phyloP scores from a whole-genome alignment of 2,329 filamentous ascomycete genomes.

The Zasmidium citrigriseum region DNA sequence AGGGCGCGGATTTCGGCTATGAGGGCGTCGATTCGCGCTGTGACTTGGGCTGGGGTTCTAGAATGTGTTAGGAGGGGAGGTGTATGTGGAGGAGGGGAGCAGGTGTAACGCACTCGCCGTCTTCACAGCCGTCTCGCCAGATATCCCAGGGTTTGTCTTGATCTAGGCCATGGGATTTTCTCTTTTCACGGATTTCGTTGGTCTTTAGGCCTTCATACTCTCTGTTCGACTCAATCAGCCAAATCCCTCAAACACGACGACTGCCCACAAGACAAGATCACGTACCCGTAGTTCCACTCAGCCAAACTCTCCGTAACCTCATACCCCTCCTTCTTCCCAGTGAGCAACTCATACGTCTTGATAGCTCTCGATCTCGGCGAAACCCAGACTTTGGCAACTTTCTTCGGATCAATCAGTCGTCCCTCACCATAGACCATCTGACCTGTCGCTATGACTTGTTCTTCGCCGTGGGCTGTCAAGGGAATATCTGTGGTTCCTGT shows the following conservation, averaged over 20 bases:
- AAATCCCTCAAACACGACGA: too few relatives aligned
- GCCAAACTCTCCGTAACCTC: constrained; percentile 68
- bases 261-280: too few relatives aligned
- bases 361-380: constrained; percentile 53
- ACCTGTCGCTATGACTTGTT: constrained; percentile 53
- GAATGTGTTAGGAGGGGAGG: neutral
- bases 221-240: constrained; percentile 17
- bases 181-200: constrained; percentile 63
- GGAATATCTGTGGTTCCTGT: constrained; percentile 86
- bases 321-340: constrained; percentile 34
- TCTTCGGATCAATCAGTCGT: constrained; percentile 54
- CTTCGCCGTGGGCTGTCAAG: constrained; percentile 76
- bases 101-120: constrained; percentile 66
- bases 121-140: constrained; percentile 84
- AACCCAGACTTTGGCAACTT: constrained; percentile 50
- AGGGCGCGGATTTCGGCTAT: constrained; percentile 71
- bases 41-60: constrained; percentile 69
- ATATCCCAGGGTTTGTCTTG: constrained; percentile 71
- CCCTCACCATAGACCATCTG: constrained; percentile 51
- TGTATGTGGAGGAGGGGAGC: neutral
- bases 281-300: constrained; percentile 78
- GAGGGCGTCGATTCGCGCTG: constrained; percentile 68
- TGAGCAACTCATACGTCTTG: constrained; percentile 52
- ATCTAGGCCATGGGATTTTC: constrained; percentile 60
- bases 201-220: constrained; percentile 78